Evolutionary conservation across 176 grass and related monocot species (phyloP), one percentile per base, ranked within the genome.

Genomic region (Lolium multiflorum): DNA sequence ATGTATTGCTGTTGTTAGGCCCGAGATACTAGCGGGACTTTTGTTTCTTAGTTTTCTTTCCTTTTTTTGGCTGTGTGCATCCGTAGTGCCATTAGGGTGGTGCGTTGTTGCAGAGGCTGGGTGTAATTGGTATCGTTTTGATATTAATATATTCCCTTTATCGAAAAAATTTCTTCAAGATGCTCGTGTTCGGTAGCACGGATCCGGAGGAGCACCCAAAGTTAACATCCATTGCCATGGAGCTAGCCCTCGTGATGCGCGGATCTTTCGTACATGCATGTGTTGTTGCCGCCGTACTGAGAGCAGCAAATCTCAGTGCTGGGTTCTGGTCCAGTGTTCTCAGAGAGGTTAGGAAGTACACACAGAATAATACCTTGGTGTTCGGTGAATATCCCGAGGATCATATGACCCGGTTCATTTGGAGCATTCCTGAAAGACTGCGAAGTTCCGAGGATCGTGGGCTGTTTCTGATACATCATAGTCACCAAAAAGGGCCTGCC

Each of bases 141-240:
- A n/a, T n/a, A n/a, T n/a, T n/a, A n/a, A n/a, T n/a, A n/a, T n/a
- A n/a, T n/a, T n/a, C n/a, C n/a, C n/a, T n/a, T n/a, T n/a, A n/a
- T n/a, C n/a, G n/a, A n/a, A n/a, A n/a, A n/a, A n/a, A 75, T 1
- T 56, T 73, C 20, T 87, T 83, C 37, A 73, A 28, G 73, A 56
- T 12, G 18, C 2, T 31, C 1, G 72, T 51, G 12, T 91, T 91
- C 18, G 89, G 89, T 9, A 65, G 63, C 18, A 41, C 55, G 1
- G 89, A 91, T 9, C 52, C 80, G 0, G 64, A 11, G 12, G 52
- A 88, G 3, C 46, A 68, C 11, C 21, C 73, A 2, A 57, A 80
- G 72, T 0, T 88, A 12, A 67, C 17, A 25, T 71, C 63, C 26
- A 25, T 90, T 1, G 84, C 79, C 20, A 18, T 43, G 15, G 49